Conservation (phyloP, 208 protist genomes). For the Leishmania arabica region DNA sequence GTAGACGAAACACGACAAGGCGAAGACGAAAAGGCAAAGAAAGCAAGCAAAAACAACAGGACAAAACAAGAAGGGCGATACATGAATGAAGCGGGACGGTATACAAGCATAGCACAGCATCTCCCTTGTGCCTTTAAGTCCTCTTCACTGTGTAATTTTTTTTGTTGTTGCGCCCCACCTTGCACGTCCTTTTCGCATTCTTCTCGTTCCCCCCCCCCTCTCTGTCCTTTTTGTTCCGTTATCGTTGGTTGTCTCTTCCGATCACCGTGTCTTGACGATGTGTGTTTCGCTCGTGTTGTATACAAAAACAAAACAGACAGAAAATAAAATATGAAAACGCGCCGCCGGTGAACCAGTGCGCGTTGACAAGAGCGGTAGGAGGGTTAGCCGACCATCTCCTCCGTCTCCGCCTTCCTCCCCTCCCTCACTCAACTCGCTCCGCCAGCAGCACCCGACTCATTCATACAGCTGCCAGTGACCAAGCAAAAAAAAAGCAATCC, state of each 20-base stretch:
- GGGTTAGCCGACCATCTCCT: background rate
- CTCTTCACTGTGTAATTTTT: background rate
- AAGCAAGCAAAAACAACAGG: background rate
- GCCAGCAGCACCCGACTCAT: background rate
- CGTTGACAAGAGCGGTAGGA: background rate
- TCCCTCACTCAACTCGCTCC: background rate
- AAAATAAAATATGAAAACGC: background rate
- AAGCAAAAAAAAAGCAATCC: background rate
- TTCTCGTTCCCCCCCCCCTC: background rate
- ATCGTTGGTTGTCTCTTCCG: background rate
- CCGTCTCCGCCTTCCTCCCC: background rate
- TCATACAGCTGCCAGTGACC: background rate
- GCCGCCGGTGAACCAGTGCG: background rate
- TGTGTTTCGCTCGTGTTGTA: background rate
- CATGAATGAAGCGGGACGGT: background rate
- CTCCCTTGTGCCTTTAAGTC: background rate
- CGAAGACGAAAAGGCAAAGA: background rate
- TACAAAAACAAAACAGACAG: background rate
- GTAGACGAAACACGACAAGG: background rate
- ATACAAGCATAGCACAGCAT: background rate
- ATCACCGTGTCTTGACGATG: background rate
- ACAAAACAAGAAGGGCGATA: background rate
- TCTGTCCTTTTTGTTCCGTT: background rate
- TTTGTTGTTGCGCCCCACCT: background rate
- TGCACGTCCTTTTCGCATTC: background rate